Evolutionary conservation across 495 filamentous ascomycete species (phyloP), one percentile per base, ranked within the genome.

Genomic region (Penicillium ucsense): DNA sequence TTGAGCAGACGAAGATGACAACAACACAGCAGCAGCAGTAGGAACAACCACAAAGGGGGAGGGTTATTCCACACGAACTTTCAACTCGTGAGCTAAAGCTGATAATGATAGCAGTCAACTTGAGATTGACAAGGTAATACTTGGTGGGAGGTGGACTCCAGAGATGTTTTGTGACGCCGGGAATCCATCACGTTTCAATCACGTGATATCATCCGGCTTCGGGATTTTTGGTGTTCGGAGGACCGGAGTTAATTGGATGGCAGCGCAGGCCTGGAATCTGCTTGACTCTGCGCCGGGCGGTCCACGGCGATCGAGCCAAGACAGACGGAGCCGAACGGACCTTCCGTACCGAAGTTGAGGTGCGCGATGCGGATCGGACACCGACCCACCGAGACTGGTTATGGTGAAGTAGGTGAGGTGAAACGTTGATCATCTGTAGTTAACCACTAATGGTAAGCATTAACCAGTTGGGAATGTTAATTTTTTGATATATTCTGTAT

Each of bases 181-280:
- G 49, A 49, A 52, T 48, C 35, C 46, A 54, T 62, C 56, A 60
- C 54, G 48, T 50, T 51, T 10, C 30, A 29, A 41, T 45, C 65
- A 67, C 62, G 62, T 68, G 63, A 66, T 53, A 43, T 38, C 43
- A 50, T 40, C 44, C 56, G 41, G 48, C 48, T 31, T 65, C 62
- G 64, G 64, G 49, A 20, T 46, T 54, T 60, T 59, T 43, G 41
- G 29, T 48, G 31, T 52, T 20, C 20, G 20, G 20, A 20, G 20
- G 20, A 20, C 20, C 55, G 52, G 55, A 43, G 46, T 43, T 55
- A 52, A 52, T 43, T 49, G 46, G 41, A 8, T 20, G 30, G 38
- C 20, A 3, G 38, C n/a, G 35, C 32, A 20, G 20, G 20, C 20
- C 20, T 20, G 20, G 20, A 20, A 20, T 20, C 20, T 20, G 20